Conservation (phyloP, 2,329 filamentous ascomycete species). For the Penicillium italicum region DNA sequence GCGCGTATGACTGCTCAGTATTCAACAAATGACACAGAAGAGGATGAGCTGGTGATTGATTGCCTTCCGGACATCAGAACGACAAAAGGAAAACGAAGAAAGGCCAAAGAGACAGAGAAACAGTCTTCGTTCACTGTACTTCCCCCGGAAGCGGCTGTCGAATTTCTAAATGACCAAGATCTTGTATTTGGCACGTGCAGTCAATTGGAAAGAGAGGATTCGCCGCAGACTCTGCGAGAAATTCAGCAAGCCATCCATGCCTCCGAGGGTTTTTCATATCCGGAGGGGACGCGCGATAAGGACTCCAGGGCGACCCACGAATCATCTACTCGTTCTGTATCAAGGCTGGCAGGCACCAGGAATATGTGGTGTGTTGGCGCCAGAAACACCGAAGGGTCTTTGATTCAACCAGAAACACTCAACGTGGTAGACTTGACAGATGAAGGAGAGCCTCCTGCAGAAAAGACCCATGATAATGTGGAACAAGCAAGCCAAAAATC, state of each 20-base stretch:
- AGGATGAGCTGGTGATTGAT: slow-evolving; percentile 10
- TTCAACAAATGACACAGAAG: slow-evolving; percentile 35
- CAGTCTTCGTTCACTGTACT: slow-evolving; percentile 56
- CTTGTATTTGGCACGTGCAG: slow-evolving; percentile 85
- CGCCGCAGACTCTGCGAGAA: slow-evolving; percentile 53
- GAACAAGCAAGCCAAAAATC: neutral
- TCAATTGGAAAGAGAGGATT: slow-evolving; percentile 71
- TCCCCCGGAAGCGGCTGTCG: slow-evolving; percentile 65
- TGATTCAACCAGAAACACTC: slow-evolving; percentile 61
- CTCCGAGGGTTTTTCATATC: slow-evolving; percentile 26
- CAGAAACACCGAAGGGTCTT: slow-evolving; percentile 60
- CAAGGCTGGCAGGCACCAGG: slow-evolving; percentile 30
- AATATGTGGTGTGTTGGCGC: slow-evolving; percentile 69
- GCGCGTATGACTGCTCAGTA: slow-evolving; percentile 73
- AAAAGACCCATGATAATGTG: neutral
- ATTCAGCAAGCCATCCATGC: slow-evolving; percentile 30
- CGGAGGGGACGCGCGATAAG: neutral
- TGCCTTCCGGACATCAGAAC: slow-evolving; percentile 11
- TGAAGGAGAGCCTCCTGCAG: slow-evolving; percentile 4
- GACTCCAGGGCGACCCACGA: neutral
- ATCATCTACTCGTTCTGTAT: slow-evolving; percentile 15
- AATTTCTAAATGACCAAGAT: slow-evolving; percentile 65
- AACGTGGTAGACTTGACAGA: slow-evolving; percentile 52
- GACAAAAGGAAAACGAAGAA: slow-evolving; percentile 23
- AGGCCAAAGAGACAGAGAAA: slow-evolving; percentile 24